Base-by-base conservation (phyloP, 495 filamentous ascomycete species). In the Amorphotheca resinae region DNA sequence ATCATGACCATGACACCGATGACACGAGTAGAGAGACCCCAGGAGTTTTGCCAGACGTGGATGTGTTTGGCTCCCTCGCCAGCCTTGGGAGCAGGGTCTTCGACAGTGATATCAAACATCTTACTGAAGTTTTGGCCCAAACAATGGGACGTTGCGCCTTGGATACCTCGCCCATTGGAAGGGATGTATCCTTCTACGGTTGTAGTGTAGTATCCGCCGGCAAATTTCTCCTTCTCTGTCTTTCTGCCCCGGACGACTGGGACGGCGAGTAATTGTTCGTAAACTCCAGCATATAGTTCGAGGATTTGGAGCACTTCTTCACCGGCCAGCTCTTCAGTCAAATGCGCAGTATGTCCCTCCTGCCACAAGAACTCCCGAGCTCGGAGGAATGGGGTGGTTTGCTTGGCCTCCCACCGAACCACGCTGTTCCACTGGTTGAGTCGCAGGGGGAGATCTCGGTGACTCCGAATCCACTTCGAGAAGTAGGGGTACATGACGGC, bases 391-490 rank as follows among this genome's bases (percentile, higher is more conserved):
- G 91, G 91, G 56, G 88, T 88, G 17, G 89, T 87, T 57, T 98
- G 82, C 67, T 96, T 95, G 58, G 93, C 93, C 65, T 98, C 91
- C 91, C 91, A 98, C 52, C 91, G 75, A 25, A 95, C 89, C 38
- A 95, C 89, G 5, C 82, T 89, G 70, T 95, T 95, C 91, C 91
- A 98, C 64, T 98, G 91, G 65, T 96, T 95, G 38, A 95, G 70
- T 53, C 79, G 74, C 39, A 95, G 76, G 34, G 91, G 93, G 37
- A 98, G 79, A 55, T 96, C 93, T 52, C 91, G 75, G 65, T 96
- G 87, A 56, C 76, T 83, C 52, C 87, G 74, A 63, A 96, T 96
- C 85, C 88, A 94, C 60, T 95, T 91, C 44, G 86, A 72, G 63
- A 94, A 98, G 69, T 95, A 91, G 30, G 81, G 77, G 65, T 93